Percentiles rank a stretch among this genome's conserved stretches.
phyloP scores from a whole-genome alignment of 768 basidiomycete species.

The Collybiopsis luxurians region DNA sequence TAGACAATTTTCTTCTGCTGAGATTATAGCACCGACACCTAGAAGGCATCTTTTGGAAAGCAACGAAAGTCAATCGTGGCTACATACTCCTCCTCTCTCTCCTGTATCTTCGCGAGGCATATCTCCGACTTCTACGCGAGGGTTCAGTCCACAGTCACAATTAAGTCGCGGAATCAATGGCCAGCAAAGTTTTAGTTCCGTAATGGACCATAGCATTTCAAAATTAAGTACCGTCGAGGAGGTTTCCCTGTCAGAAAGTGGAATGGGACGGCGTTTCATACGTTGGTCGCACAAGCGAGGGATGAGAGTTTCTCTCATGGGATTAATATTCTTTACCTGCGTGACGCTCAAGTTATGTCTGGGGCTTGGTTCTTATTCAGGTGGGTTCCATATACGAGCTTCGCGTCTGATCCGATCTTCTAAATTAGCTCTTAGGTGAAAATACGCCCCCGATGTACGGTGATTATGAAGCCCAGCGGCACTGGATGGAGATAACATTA shows the following conservation, averaged over 20 bases:
- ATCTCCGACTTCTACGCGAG: slow-evolving; percentile 38
- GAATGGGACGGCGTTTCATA: slow-evolving; percentile 61
- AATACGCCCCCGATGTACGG: slow-evolving; percentile 81
- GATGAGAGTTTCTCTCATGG: slow-evolving; percentile 58
- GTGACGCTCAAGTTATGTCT: slow-evolving; percentile 64
- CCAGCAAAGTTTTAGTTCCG: slow-evolving; percentile 39
- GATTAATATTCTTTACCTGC: slow-evolving; percentile 49
- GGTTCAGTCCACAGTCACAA: slow-evolving; percentile 21
- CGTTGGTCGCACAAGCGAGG: slow-evolving; percentile 78
- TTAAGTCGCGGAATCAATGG: slow-evolving; percentile 12
- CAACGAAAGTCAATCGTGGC: slow-evolving; percentile 59
- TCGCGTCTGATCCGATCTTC: slow-evolving; percentile 1
- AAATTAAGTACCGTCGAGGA: slow-evolving; percentile 4
- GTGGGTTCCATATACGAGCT: slow-evolving; percentile 38
- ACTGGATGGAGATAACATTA: slow-evolving; percentile 91
- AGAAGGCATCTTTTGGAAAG: slow-evolving; percentile 62
- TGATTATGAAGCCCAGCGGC: slow-evolving; percentile 91
- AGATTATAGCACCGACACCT: slow-evolving; percentile 66
- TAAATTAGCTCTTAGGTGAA: slow-evolving; percentile 44
- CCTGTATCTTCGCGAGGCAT: slow-evolving; percentile 45
- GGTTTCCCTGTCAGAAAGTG: slow-evolving; percentile 23
- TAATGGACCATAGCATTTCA: slow-evolving; percentile 33
- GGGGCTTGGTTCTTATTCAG: slow-evolving; percentile 80
- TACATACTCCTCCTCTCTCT: slow-evolving; percentile 44
- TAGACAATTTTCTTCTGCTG: slow-evolving; percentile 14